Base-by-base conservation (phyloP, 371 early-diverging fungal genomes). In the Mucor velutinosus region DNA sequence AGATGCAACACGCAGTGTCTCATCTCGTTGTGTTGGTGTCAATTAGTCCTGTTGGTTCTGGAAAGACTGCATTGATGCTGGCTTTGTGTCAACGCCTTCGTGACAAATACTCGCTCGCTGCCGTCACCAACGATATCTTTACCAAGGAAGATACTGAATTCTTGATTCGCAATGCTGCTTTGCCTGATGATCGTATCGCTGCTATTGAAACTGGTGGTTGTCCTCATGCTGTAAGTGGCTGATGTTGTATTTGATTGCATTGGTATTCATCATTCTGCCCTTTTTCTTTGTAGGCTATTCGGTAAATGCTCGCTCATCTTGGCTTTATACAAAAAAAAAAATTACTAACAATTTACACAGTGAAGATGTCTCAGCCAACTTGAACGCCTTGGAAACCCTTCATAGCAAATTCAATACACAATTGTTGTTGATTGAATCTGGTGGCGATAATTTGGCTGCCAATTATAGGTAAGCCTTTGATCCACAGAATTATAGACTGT, bases 181-280 rank as follows among this genome's bases (percentile, higher is more conserved):
- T 97, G 11, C 92, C 92, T 23, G 86, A 87, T 33, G 94, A 92
- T 53, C 88, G 96, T 41, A 96, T 97, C 77, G 81, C 82, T 29
- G 96, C 96, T 14, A 94, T 97, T 60, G 96, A 97, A 77, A 97
- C 97, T 1, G 92, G 97, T 65, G 95, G 96, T 17, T 97, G 97
- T 72, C 97, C 97, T 41, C 97, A 97, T 71, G 97, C 97, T 25
- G 97, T 79, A 76, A 77, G 76, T 69, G 3, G 33, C 35, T 19
- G 27, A 7, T 45, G 7, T 64, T 23, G 19, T 45, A 7, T 59
- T 23, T 23, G 21, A 11, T 23, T 8, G 7, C 12, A 23, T 23
- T 51, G 51, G 12, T 51, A 10, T 43, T 19, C 1, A 7, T 45
- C 1, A 37, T n/a, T n/a, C 35, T 35, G 23, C 33, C 32, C 15